Evolutionary conservation across 2,329 filamentous ascomycete species (phyloP), one percentile per base, ranked within the genome.

Genomic region (Xylaria arbuscula): DNA sequence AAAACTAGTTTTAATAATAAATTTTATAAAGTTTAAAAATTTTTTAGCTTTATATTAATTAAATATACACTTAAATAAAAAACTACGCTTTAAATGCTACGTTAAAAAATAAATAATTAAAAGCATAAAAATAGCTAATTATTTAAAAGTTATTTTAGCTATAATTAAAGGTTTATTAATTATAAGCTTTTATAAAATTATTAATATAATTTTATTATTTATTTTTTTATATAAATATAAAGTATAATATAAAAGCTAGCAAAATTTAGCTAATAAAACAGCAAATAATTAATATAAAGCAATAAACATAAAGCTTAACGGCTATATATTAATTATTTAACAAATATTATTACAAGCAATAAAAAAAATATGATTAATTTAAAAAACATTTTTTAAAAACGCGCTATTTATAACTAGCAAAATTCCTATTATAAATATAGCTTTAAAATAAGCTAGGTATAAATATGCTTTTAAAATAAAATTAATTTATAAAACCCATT

Each of bases 181-280:
- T 8, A 17, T 13, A 19, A 36, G 15, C 1, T 38, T 61, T 40
- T 66, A 66, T 11, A 61, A 66, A 50, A 45, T 66, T 28, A 9
- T 66, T 54, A 61, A 54, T 55, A 55, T 32, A 8, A 1, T 56
- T 17, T 32, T 66, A 22, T 3, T 60, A 28, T 17, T 59, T n/a
- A 24, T 66, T 17, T 19, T 60, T 19, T 36, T 60, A 11, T 66
- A 66, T 32, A 55, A 40, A 28, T 38, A 66, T 66, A 64, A 58
- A 57, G 3, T 13, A 17, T 64, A 50, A 42, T 64, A 64, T 62
- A 62, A 62, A 62, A 62, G 24, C 11, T 11, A 42, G 42, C 19
- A n/a, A 3, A 62, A 62, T 34, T 22, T 45, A n/a, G 9, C 11
- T 34, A 54, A 19, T 54, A 62, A 62, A 62, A 62, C 11, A 4